Conservation (phyloP, 129 eudicot genomes). For the Pulicaria dysenterica region DNA sequence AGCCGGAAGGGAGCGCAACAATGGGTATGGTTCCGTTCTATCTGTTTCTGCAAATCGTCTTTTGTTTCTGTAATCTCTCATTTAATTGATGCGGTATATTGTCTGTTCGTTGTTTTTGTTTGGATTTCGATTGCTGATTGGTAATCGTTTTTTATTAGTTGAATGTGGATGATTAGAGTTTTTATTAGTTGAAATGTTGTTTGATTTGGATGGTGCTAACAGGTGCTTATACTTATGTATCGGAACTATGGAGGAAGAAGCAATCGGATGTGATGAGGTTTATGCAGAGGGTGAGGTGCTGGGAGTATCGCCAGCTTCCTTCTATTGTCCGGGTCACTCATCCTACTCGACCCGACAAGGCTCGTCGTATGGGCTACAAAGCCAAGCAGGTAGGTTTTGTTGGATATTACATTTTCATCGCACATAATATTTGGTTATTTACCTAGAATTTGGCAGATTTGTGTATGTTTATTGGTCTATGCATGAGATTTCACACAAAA, state of each 20-base stretch:
- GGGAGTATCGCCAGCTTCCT: conserved; percentile 94
- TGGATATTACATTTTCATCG: not conserved
- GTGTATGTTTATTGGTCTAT: too few species aligned
- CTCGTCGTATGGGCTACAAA: conserved; percentile 86
- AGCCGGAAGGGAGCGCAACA: conserved; percentile 14
- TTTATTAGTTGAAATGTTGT: not conserved
- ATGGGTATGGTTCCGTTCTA: conserved; percentile 23
- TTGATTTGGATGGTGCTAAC: not conserved
- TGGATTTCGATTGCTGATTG: not conserved
- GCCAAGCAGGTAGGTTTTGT: conserved; percentile 65
- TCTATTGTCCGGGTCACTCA: conserved; percentile 84
- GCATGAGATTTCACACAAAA: too few species aligned
- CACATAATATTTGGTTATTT: too few species aligned
- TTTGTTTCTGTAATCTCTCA: not conserved
- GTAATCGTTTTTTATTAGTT: not conserved
- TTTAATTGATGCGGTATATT: not conserved
- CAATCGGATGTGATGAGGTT: conserved; percentile 87
- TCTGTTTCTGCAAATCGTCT: not conserved
- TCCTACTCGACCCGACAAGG: conserved; percentile 90
- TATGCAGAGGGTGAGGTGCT: conserved; percentile 73
- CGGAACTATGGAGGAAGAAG: conserved; percentile 86
- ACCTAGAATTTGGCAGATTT: too few species aligned
- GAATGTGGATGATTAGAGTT: not conserved
- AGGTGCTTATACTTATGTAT: conserved; percentile 79
- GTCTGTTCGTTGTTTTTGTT: not conserved